A percentile compares a stretch with the other conserved stretches of the same genome.
These are phyloP conservation scores for Lactifluus volemus DNA, from an alignment of 768 basidiomycete genomes.

Conservation along the genomic window DNA sequence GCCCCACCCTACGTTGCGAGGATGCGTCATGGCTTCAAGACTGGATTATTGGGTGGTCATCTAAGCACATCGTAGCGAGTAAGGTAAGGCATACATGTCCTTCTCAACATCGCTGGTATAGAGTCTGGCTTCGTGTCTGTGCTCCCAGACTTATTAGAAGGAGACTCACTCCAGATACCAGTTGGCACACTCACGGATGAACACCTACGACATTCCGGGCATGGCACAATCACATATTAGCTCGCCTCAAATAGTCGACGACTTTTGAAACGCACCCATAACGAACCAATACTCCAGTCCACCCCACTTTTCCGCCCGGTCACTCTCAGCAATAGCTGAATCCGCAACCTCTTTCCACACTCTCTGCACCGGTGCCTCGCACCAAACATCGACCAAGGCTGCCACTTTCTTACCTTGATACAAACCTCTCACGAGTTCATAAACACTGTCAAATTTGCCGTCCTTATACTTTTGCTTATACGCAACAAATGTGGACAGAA, in stretches of 20 bases:
- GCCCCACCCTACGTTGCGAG: constrained; percentile 80
- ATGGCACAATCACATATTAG: neutral
- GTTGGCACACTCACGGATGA: constrained; percentile 47
- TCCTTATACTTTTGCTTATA: constrained; percentile 57
- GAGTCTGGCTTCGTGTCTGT: constrained; percentile 59
- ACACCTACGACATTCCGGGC: constrained; percentile 38
- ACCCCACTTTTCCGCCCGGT: constrained; percentile 47
- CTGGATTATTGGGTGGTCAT: constrained; percentile 28
- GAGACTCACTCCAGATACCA: neutral
- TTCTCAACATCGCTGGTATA: constrained; percentile 63
- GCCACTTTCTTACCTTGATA: constrained; percentile 50
- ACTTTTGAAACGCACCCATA: constrained; percentile 42
- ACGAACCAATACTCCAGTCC: constrained; percentile 77
- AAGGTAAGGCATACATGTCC: constrained; percentile 39
- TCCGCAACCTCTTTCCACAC: constrained; percentile 69
- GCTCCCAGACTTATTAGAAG: neutral
- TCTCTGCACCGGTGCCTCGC: constrained; percentile 62
- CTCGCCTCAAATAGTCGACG: neutral
- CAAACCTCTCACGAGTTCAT: constrained; percentile 58
- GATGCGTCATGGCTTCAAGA: constrained; percentile 67
- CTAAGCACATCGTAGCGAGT: neutral
- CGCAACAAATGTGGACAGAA: constrained; percentile 60
- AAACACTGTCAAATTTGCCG: constrained; percentile 45
- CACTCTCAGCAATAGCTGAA: constrained; percentile 46
- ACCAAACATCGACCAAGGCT: constrained; percentile 81